Conservation (phyloP, 306 rosid genomes). For the Prunus davidiana region DNA sequence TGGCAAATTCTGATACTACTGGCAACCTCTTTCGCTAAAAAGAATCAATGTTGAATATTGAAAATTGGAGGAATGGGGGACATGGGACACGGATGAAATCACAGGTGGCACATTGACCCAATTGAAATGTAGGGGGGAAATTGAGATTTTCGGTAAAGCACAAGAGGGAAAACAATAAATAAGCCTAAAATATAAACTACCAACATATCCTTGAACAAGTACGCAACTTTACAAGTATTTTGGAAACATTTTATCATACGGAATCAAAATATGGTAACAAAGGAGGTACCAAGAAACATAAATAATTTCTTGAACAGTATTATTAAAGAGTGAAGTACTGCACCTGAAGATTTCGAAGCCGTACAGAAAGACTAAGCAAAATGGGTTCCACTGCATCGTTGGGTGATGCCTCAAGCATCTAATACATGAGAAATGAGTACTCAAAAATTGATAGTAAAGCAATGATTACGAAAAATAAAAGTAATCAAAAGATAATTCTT, state of each 20-base stretch:
- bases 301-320: neutral
- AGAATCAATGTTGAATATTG: too few relatives aligned
- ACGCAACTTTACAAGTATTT: too few relatives aligned
- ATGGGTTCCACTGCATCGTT: conserved; percentile 86
- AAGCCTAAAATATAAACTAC: too few relatives aligned
- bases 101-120: too few relatives aligned
- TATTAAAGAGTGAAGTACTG: conserved; percentile 16
- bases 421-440: conserved; percentile 21
- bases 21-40: neutral
- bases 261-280: neutral
- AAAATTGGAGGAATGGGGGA: too few relatives aligned
- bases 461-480: neutral
- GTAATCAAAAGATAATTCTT: neutral
- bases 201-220: neutral
- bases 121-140: too few relatives aligned
- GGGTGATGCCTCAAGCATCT: conserved; percentile 85
- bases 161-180: too few relatives aligned
- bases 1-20: neutral
- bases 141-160: too few relatives aligned
- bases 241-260: neutral
- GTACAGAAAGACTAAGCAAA: conserved; percentile 70
- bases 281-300: conserved; percentile 6
- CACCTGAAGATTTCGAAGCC: conserved; percentile 93
- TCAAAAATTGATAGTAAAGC: conserved; percentile 25
- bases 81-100: too few relatives aligned